phyloP scores from a whole-genome alignment of 2,329 filamentous ascomycete genomes.

The Fusarium sp. region DNA sequence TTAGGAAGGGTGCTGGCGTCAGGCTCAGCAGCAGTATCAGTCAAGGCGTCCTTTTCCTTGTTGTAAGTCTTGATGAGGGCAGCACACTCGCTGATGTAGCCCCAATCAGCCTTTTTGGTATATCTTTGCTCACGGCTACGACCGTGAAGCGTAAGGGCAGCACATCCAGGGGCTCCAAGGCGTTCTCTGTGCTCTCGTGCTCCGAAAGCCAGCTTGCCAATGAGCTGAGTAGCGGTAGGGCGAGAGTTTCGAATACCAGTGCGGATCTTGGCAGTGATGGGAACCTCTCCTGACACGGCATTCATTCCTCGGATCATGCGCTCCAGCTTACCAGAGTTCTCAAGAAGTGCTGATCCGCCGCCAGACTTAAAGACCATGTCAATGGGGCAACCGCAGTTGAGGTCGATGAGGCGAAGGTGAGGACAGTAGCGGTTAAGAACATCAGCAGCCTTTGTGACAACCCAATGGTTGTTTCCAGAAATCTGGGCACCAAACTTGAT shows the following conservation, averaged over 20 bases:
- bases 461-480: slow-evolving; percentile 90
- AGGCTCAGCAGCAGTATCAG: slow-evolving; percentile 81
- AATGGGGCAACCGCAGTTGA: slow-evolving; percentile 98
- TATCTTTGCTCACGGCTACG: slow-evolving; percentile 95
- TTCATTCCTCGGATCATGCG: slow-evolving; percentile 98
- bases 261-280: slow-evolving; percentile 94
- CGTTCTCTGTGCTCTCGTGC: slow-evolving; percentile 76
- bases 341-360: slow-evolving; percentile 91
- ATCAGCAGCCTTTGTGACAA: slow-evolving; percentile 89
- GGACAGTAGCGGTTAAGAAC: slow-evolving; percentile 80
- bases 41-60: slow-evolving; percentile 69
- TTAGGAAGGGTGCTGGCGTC: slow-evolving; percentile 80
- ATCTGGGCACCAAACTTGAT: slow-evolving; percentile 93
- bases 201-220: slow-evolving; percentile 85
- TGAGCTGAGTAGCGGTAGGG: slow-evolving; percentile 82
- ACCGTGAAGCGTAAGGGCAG: slow-evolving; percentile 95
- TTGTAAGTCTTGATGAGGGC: slow-evolving; percentile 85
- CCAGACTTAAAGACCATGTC: slow-evolving; percentile 91
- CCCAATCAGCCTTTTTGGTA: slow-evolving; percentile 91
- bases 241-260: slow-evolving; percentile 86
- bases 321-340: slow-evolving; percentile 86
- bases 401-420: slow-evolving; percentile 87
- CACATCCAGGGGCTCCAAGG: slow-evolving; percentile 82
- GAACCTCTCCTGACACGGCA: slow-evolving; percentile 86
- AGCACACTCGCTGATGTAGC: slow-evolving; percentile 91